These are phyloP conservation scores for Delonix regia DNA, from an alignment of 306 rosid species.

Conservation along the genomic window DNA sequence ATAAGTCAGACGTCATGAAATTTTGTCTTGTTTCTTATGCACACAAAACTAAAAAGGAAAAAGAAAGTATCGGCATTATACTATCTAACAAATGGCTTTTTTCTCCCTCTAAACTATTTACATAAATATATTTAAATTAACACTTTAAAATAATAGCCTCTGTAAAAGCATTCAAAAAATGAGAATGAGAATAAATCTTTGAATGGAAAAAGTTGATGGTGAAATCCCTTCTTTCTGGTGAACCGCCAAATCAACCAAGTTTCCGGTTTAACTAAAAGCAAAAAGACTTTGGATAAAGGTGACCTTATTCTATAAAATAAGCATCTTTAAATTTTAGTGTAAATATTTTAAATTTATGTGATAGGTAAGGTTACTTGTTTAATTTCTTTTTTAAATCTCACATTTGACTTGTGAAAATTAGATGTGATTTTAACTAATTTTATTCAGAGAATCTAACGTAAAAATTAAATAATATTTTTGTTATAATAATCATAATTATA, in stretches of 20 bases:
- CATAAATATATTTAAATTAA: background rate
- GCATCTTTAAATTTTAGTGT: background rate
- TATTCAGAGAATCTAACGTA: too few relatives aligned
- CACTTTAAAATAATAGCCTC: background rate
- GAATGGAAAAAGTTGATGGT: background rate
- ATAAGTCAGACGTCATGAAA: background rate
- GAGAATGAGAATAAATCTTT: background rate
- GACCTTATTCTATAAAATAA: background rate
- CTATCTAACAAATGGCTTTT: background rate
- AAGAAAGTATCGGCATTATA: background rate
- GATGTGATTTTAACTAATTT: too few relatives aligned
- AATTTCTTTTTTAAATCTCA: background rate
- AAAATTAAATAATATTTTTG: too few relatives aligned
- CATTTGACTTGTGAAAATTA: too few relatives aligned
- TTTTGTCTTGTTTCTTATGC: background rate
- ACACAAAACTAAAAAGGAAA: background rate
- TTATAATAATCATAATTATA: too few relatives aligned
- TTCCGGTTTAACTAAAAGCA: conserved; percentile 6
- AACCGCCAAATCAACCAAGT: background rate
- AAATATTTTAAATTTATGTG: background rate
- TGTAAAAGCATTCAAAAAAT: background rate
- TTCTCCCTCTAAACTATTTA: background rate
- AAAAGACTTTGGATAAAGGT: background rate
- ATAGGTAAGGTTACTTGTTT: background rate
- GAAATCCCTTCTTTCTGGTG: background rate